Evolutionary conservation across 371 early-diverging fungal species (phyloP).

Genomic region (Haplosporangium sp.): DNA sequence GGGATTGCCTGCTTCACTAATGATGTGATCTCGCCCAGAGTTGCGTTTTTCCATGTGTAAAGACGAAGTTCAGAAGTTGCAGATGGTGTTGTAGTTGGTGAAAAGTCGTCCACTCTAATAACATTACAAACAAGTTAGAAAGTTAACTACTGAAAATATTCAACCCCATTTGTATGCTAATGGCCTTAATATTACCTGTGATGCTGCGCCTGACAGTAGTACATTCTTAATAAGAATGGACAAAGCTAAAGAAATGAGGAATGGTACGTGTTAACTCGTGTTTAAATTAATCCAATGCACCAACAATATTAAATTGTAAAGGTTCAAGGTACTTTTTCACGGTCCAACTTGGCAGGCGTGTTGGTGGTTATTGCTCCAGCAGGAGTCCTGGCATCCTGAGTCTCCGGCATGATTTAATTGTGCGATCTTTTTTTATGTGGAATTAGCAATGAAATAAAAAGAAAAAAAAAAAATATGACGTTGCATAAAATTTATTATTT

Average conservation of each 20-base stretch:
- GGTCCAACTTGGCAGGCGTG: neutral
- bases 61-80: constrained; percentile 36
- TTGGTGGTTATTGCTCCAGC: neutral
- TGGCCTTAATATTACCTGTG: constrained; percentile 22
- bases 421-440: neutral
- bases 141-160: no score
- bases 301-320: neutral
- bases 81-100: constrained; percentile 34
- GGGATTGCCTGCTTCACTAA: constrained; percentile 49
- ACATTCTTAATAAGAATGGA: constrained; percentile 42
- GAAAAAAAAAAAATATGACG: neutral
- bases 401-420: constrained; percentile 1
- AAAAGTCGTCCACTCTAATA: constrained; percentile 34
- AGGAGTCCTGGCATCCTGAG: neutral
- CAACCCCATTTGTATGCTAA: no score
- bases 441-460: neutral
- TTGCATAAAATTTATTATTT: no score
- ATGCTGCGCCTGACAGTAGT: constrained; percentile 24
- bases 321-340: constrained; percentile 9
- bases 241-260: constrained; percentile 16
- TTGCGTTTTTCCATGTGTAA: constrained; percentile 60
- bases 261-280: neutral
- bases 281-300: no score
- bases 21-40: constrained; percentile 54
- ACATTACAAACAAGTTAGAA: neutral